Conservation (phyloP, 2,329 filamentous ascomycete species). For the Botrytis cinerea region DNA sequence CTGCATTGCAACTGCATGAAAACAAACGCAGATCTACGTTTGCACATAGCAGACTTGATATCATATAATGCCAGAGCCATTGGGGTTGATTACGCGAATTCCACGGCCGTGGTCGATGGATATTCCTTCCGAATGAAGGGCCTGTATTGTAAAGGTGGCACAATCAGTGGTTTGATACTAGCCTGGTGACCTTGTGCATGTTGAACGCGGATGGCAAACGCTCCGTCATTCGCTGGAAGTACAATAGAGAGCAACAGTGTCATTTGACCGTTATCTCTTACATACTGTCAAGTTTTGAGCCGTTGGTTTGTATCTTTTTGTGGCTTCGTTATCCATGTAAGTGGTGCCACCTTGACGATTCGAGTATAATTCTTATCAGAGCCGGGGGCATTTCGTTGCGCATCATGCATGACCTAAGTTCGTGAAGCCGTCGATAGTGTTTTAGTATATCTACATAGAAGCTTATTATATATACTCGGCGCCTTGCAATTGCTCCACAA, state of each 20-base stretch:
- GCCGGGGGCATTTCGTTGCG: too few species aligned
- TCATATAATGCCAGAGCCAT: not conserved
- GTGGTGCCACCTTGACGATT: not conserved
- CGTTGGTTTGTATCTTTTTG: not conserved
- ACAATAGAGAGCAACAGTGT: not conserved
- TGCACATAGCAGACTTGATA: not conserved
- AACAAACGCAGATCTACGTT: not conserved
- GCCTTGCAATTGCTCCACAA: not conserved
- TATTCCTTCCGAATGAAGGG: not conserved
- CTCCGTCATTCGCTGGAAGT: not conserved
- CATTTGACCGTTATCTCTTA: not conserved
- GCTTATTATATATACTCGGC: not conserved
- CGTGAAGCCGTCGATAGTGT: too few species aligned
- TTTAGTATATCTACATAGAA: not conserved
- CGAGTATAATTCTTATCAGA: too few species aligned
- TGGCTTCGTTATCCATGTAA: not conserved
- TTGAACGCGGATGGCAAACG: not conserved
- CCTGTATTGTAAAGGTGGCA: not conserved
- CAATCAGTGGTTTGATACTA: not conserved
- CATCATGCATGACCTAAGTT: too few species aligned
- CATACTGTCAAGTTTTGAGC: not conserved
- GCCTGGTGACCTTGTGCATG: not conserved
- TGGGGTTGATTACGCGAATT: not conserved
- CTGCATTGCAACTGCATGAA: not conserved
- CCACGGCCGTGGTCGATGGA: not conserved